Conservation (phyloP, 164 flowering plant genomes). For the Aristolochia fimbriata region DNA sequence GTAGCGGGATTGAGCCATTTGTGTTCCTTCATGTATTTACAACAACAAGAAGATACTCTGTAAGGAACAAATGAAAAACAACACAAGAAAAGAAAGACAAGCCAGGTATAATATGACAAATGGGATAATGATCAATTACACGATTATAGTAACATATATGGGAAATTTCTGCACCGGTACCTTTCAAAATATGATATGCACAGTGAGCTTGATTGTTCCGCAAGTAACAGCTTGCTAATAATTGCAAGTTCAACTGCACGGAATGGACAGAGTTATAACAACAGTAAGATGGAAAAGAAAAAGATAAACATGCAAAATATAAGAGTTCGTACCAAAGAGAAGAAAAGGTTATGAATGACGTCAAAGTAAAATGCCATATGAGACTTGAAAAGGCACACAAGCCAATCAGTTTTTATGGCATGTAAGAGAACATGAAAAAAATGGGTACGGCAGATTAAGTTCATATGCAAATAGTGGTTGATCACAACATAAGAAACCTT, state of each 20-base stretch:
- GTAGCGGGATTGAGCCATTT: constrained; percentile 91
- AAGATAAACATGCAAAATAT: constrained; percentile 1
- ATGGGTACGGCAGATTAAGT: too few relatives aligned
- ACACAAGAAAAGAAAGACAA: neutral
- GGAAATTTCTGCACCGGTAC: constrained; percentile 21
- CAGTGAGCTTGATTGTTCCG: constrained; percentile 76
- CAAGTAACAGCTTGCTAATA: constrained; percentile 85
- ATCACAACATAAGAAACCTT: neutral
- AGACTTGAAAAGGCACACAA: neutral
- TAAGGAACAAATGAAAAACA: constrained; percentile 13
- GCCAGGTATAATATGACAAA: neutral
- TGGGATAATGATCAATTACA: neutral
- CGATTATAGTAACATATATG: neutral
- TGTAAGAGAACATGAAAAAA: too few relatives aligned
- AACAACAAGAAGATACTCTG: constrained; percentile 1
- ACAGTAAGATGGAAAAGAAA: neutral
- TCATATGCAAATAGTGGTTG: too few relatives aligned
- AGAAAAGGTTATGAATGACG: neutral
- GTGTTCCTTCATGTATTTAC: constrained; percentile 53
- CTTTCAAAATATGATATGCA: constrained; percentile 89
- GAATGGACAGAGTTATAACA: neutral
- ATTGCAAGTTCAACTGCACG: constrained; percentile 71
- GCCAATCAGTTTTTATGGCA: too few relatives aligned
- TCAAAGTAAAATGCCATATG: neutral
- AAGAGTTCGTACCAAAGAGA: neutral